These are phyloP conservation scores for Ilex paraguariensis DNA, from an alignment of 305 asterid species.

Conservation along the genomic window DNA sequence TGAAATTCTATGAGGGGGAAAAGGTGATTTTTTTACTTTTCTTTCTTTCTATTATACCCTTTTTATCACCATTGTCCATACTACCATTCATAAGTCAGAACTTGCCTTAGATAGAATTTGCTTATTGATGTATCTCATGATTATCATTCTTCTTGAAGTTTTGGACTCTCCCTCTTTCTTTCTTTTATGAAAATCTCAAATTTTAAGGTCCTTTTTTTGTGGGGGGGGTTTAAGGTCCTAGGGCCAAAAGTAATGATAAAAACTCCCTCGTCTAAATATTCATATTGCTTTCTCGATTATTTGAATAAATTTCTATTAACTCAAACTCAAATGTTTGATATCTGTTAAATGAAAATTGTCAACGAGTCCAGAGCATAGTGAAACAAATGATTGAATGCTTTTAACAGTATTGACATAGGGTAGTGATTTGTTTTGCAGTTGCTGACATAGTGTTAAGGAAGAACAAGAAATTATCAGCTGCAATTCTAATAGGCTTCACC, in stretches of 20 bases:
- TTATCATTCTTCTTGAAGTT: neutral
- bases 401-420: neutral
- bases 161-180: neutral
- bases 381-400: too few species aligned
- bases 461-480: constrained; percentile 1
- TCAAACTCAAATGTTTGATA: too few species aligned
- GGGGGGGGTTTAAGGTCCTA: too few species aligned
- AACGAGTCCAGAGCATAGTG: too few species aligned
- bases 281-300: neutral
- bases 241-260: too few species aligned
- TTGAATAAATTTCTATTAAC: neutral
- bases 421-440: constrained; percentile 28
- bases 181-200: too few species aligned
- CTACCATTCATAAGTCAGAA: neutral
- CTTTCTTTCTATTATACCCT: neutral
- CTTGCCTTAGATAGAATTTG: too few species aligned
- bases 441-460: constrained; percentile 38
- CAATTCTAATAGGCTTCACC: neutral
- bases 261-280: neutral
- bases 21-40: constrained; percentile 30
- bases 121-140: too few species aligned
- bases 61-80: neutral
- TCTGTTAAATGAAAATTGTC: too few species aligned
- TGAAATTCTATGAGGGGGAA: constrained; percentile 66
- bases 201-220: too few species aligned